Conservation (phyloP, 345 rosid genomes). For the Gossypium ekmanianum region DNA sequence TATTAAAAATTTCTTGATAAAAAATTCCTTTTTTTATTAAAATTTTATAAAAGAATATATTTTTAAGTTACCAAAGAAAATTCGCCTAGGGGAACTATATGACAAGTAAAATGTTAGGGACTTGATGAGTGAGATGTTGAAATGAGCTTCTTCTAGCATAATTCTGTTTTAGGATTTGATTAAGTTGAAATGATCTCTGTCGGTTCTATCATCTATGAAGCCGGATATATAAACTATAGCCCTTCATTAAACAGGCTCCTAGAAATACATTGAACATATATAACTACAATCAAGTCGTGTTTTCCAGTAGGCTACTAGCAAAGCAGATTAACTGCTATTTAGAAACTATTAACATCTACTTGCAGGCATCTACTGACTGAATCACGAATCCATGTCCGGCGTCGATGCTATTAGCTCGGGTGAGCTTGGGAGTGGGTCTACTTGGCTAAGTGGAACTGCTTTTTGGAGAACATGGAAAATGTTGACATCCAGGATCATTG, state of each 20-base stretch:
- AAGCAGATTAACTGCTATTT: neutral
- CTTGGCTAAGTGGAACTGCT: slow-evolving; percentile 20
- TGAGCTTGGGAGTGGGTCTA: slow-evolving; percentile 2
- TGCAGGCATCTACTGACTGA: neutral
- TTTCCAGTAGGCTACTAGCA: neutral
- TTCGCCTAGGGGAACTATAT: too few relatives aligned
- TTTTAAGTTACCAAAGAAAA: too few relatives aligned
- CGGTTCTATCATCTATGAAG: too few relatives aligned
- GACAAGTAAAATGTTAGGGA: too few relatives aligned
- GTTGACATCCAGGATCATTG: slow-evolving; percentile 37
- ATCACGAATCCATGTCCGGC: neutral
- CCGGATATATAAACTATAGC: too few relatives aligned
- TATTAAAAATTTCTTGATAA: too few relatives aligned
- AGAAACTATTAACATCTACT: neutral
- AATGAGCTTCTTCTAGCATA: too few relatives aligned
- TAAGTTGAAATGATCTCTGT: too few relatives aligned
- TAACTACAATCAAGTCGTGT: neutral
- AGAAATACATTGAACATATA: neutral
- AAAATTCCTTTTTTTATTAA: too few relatives aligned
- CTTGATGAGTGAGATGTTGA: too few relatives aligned
- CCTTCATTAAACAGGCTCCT: neutral
- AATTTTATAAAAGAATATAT: too few relatives aligned
- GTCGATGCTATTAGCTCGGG: neutral
- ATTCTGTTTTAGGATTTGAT: too few relatives aligned
- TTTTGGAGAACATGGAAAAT: slow-evolving; percentile 34